Evolutionary conservation across 2,329 filamentous ascomycete species (phyloP).

Genomic region (Rasamsonia emersonii): DNA sequence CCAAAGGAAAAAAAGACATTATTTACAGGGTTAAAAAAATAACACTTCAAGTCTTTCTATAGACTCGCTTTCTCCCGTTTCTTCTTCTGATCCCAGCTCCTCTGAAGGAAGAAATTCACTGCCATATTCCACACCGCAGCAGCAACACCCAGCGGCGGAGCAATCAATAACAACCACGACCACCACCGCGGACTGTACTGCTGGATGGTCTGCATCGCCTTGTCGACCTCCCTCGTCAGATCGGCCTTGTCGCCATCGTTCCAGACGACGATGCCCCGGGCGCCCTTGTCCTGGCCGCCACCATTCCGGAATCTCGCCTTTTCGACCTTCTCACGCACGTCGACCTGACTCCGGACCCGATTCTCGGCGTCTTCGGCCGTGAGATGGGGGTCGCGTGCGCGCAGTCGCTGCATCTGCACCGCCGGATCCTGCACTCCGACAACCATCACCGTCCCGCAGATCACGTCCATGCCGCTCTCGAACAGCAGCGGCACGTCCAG

Average conservation of each 20-base stretch:
- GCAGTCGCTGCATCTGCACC: constrained; percentile 73
- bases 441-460: constrained; percentile 79
- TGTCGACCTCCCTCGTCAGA: constrained; percentile 57
- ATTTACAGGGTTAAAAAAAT: too few relatives aligned
- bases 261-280: constrained; percentile 72
- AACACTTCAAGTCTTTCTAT: constrained; percentile 1
- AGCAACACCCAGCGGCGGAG: constrained; percentile 64
- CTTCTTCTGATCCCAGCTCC: constrained; percentile 58
- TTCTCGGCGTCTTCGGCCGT: constrained; percentile 80
- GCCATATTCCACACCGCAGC: constrained; percentile 64
- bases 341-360: constrained; percentile 75
- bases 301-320: constrained; percentile 55
- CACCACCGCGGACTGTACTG: constrained; percentile 68
- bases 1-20: too few relatives aligned
- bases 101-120: constrained; percentile 62
- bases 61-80: constrained; percentile 40
- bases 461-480: constrained; percentile 73
- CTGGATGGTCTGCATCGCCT: constrained; percentile 56
- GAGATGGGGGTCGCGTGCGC: constrained; percentile 67
- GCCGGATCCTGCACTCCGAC: constrained; percentile 73
- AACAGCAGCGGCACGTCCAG: constrained; percentile 89
- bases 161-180: constrained; percentile 60
- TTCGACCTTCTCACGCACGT: constrained; percentile 74
- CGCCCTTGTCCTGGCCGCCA: constrained; percentile 31
- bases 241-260: constrained; percentile 73